These are phyloP conservation scores for Polyporus tsugae DNA, from an alignment of 1,284 basidiomycete species.

Conservation along the genomic window DNA sequence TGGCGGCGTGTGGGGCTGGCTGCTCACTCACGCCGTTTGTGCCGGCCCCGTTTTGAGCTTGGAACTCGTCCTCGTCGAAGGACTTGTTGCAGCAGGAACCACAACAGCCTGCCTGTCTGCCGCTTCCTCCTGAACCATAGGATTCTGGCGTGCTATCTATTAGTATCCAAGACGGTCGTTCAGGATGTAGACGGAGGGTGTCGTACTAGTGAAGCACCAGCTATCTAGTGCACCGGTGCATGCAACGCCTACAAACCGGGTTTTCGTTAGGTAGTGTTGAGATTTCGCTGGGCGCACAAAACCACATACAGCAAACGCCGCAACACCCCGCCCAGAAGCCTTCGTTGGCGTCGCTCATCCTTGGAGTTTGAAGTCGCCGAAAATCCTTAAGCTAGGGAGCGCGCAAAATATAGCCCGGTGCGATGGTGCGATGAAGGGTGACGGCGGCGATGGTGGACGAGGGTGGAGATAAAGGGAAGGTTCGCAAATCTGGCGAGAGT, in stretches of 20 bases:
- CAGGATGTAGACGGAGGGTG: neutral
- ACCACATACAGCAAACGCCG: neutral
- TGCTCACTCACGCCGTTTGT: slow-evolving; percentile 11
- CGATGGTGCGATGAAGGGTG: neutral
- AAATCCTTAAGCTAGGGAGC: neutral
- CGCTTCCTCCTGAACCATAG: slow-evolving; percentile 16
- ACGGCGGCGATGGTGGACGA: neutral
- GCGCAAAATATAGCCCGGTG: neutral
- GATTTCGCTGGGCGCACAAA: neutral
- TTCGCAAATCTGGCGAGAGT: neutral
- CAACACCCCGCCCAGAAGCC: neutral
- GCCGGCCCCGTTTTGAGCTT: neutral
- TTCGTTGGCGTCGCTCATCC: neutral
- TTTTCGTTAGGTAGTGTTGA: neutral
- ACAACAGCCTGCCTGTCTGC: slow-evolving; percentile 30
- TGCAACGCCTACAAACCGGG: slow-evolving; percentile 15
- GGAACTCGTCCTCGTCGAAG: slow-evolving; percentile 36
- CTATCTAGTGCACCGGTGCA: slow-evolving; percentile 22
- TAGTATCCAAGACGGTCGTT: neutral
- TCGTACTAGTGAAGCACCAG: slow-evolving; percentile 28
- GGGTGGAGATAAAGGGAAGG: neutral
- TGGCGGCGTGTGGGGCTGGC: slow-evolving; percentile 22
- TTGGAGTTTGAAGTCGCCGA: neutral
- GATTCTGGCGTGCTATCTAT: slow-evolving; percentile 9
- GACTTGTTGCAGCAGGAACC: slow-evolving; percentile 29